A percentile compares a stretch with the other conserved stretches of the same genome.
phyloP scores from a whole-genome alignment of 208 protist genomes.

The Leishmania arabica region DNA sequence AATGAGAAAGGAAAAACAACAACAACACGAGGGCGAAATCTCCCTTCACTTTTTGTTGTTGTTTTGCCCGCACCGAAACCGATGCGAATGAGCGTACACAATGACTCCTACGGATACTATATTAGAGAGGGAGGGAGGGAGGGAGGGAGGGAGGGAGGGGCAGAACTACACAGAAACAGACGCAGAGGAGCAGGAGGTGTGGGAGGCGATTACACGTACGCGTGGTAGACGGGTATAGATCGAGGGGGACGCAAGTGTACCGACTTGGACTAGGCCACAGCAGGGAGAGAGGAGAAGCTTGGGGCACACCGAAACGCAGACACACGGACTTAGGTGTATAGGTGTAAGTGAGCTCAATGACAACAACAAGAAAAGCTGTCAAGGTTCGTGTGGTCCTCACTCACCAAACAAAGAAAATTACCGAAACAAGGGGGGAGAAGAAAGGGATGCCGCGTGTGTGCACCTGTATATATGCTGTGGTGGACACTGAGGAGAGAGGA shows the following conservation, averaged over 20 bases:
- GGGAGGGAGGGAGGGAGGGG: not conserved
- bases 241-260: constrained; percentile 1
- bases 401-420: not conserved
- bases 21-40: not conserved
- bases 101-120: too few species aligned
- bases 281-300: not conserved
- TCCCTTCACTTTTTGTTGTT: not conserved
- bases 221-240: constrained; percentile 5
- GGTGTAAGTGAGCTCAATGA: not conserved
- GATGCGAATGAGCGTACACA: not conserved
- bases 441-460: not conserved
- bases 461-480: not conserved
- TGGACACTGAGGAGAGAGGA: not conserved
- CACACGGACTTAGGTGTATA: not conserved
- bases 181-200: constrained; percentile 18
- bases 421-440: not conserved
- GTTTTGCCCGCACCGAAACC: not conserved
- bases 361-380: not conserved
- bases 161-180: constrained; percentile 2
- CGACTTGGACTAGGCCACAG: not conserved
- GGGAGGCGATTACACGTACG: not conserved
- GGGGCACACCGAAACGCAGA: not conserved
- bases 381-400: not conserved
- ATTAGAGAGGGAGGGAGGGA: not conserved
- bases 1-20: not conserved